These are phyloP conservation scores for Eucalyptus shirleyi DNA, from an alignment of 345 rosid species.

Conservation along the genomic window DNA sequence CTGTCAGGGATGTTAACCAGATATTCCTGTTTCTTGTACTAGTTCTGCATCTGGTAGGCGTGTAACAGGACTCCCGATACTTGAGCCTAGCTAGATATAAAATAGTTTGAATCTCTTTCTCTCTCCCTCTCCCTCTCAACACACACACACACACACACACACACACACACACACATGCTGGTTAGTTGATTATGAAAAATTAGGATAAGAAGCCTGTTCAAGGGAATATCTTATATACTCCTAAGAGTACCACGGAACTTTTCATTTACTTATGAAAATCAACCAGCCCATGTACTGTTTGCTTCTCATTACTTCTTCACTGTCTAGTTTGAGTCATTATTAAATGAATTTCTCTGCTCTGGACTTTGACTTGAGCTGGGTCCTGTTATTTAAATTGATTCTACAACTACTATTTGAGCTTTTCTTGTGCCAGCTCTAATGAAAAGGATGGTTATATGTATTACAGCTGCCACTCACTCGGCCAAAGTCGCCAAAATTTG, in stretches of 20 bases:
- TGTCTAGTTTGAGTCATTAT: background rate
- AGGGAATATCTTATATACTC: background rate
- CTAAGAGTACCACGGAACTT: background rate
- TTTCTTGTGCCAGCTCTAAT: background rate
- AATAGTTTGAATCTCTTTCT: background rate
- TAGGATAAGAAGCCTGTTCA: background rate
- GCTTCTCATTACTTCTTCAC: background rate
- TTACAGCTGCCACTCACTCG: constrained; percentile 79
- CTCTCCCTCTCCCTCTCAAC: background rate
- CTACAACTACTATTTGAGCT: background rate
- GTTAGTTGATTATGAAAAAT: background rate
- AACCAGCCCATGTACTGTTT: background rate
- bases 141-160: too few relatives aligned
- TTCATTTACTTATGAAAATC: background rate
- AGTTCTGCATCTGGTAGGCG: background rate
- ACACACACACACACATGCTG: background rate
- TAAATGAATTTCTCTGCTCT: background rate
- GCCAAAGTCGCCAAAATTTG: constrained; percentile 58
- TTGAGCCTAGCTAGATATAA: background rate
- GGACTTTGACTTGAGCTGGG: background rate
- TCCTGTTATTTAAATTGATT: background rate
- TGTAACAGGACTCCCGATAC: background rate
- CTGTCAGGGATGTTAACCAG: background rate
- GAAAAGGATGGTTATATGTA: background rate
- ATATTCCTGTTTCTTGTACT: background rate